Percentiles rank a stretch among this genome's conserved stretches.
Conservation (phyloP, 2,329 filamentous ascomycete species). For the Aschersonia sp. region DNA sequence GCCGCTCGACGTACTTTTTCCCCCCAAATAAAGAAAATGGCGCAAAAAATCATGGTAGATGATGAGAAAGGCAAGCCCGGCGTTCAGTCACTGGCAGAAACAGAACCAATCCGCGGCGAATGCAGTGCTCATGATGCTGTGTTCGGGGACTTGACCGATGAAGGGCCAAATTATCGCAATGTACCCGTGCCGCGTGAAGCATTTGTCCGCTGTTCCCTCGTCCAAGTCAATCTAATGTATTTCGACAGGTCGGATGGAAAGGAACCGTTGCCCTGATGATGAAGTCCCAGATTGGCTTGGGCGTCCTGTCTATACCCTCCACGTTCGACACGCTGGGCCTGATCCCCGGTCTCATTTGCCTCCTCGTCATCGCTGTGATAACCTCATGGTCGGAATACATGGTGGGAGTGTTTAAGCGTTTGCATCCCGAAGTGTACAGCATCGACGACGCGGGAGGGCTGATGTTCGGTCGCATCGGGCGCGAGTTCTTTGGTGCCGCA, state of each 20-base stretch:
- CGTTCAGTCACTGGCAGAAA: neutral
- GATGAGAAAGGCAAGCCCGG: neutral
- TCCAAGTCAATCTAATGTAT: neutral
- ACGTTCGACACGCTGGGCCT: constrained; percentile 30
- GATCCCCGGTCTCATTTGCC: constrained; percentile 29
- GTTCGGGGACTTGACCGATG: constrained; percentile 15
- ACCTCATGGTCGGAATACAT: constrained; percentile 34
- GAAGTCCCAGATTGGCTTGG: constrained; percentile 29
- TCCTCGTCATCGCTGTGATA: constrained; percentile 23
- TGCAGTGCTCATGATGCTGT: constrained; percentile 12
- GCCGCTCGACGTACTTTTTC: neutral
- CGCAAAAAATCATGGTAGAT: neutral
- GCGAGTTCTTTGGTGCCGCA: constrained; percentile 22
- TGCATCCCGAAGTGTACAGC: constrained; percentile 34
- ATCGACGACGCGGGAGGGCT: constrained; percentile 36
- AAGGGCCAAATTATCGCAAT: constrained; percentile 16
- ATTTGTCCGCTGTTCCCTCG: neutral
- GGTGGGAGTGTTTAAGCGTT: constrained; percentile 33
- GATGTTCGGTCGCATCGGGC: constrained; percentile 31
- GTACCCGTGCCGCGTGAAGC: constrained; percentile 6
- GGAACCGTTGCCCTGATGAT: constrained; percentile 29
- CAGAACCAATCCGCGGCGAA: neutral
- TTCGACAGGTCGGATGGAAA: constrained; percentile 24
- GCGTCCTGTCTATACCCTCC: constrained; percentile 32
- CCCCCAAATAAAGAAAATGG: neutral